A percentile compares a stretch with the other conserved stretches of the same genome.
Evolutionary conservation across 2,329 filamentous ascomycete genomes (phyloP).

Genomic region (Pseudogymnoascus verrucosus): DNA sequence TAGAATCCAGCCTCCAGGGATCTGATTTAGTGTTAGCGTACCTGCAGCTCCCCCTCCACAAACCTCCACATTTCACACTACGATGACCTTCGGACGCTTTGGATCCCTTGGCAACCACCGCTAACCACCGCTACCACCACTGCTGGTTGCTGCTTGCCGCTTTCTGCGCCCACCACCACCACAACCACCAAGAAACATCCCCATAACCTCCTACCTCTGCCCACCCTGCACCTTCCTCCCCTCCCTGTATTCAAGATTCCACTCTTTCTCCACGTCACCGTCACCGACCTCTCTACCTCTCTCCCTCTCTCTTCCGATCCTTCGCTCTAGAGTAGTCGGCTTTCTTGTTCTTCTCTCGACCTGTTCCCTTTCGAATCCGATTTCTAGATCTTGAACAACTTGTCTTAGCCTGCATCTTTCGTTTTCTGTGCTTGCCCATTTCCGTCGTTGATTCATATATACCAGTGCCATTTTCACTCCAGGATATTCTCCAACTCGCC

Average conservation of each 20-base stretch:
- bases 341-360: not conserved
- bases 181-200: not conserved
- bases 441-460: not conserved
- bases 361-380: not conserved
- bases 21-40: constrained; percentile 2
- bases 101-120: not conserved
- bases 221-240: not conserved
- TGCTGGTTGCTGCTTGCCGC: not conserved
- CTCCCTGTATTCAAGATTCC: not conserved
- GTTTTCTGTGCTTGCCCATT: not conserved
- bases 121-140: too few relatives aligned
- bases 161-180: not conserved
- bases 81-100: not conserved
- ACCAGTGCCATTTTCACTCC: not conserved
- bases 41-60: constrained; percentile 6
- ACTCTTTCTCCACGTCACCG: not conserved
- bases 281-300: not conserved
- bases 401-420: constrained; percentile 6
- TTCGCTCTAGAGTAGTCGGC: not conserved
- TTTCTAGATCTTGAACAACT: not conserved
- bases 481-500: not conserved
- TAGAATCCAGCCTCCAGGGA: not conserved
- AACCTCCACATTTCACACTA: not conserved
- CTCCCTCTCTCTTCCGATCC: not conserved
- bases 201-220: not conserved